A percentile compares a stretch with the other conserved stretches of the same genome.
Conservation (phyloP, 805 yeast species). For the Teunomyces kruisii region DNA sequence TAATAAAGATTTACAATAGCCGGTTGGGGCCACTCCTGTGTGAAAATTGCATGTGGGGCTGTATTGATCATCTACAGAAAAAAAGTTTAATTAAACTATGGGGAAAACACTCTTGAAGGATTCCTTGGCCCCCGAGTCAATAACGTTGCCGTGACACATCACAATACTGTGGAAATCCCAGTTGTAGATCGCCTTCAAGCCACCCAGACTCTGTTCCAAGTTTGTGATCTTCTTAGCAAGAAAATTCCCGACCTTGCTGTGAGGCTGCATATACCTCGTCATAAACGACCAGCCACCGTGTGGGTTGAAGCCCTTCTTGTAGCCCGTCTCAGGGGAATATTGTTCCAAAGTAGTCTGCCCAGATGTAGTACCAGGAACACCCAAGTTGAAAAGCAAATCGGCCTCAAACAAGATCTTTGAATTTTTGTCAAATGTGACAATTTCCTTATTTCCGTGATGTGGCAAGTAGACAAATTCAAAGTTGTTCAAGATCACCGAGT, state of each 20-base stretch:
- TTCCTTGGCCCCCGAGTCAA: conserved; percentile 39
- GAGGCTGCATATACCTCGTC: conserved; percentile 42
- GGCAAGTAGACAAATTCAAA: conserved; percentile 61
- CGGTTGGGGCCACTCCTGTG: neutral
- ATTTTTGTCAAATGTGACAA: conserved; percentile 48
- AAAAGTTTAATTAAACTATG: neutral
- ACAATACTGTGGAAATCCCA: conserved; percentile 28
- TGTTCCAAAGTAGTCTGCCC: conserved; percentile 35
- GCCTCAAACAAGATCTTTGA: conserved; percentile 56
- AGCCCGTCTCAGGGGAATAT: conserved; percentile 46
- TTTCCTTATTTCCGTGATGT: conserved; percentile 56
- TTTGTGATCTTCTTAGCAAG: conserved; percentile 24
- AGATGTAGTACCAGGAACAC: conserved; percentile 33
- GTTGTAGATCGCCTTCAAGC: conserved; percentile 18
- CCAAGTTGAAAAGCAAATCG: conserved; percentile 61
- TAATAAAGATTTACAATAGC: neutral
- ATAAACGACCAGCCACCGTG: conserved; percentile 44
- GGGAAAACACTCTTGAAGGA: conserved; percentile 22
- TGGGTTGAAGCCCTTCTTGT: conserved; percentile 39
- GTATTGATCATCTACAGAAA: neutral
- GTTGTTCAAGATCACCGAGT: conserved; percentile 36
- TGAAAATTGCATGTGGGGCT: neutral
- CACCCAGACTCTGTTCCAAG: conserved; percentile 15
- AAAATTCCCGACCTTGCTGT: conserved; percentile 33
- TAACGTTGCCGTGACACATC: conserved; percentile 48